Evolutionary conservation across 495 filamentous ascomycete species (phyloP).

Genomic region (Daldinia childiae): DNA sequence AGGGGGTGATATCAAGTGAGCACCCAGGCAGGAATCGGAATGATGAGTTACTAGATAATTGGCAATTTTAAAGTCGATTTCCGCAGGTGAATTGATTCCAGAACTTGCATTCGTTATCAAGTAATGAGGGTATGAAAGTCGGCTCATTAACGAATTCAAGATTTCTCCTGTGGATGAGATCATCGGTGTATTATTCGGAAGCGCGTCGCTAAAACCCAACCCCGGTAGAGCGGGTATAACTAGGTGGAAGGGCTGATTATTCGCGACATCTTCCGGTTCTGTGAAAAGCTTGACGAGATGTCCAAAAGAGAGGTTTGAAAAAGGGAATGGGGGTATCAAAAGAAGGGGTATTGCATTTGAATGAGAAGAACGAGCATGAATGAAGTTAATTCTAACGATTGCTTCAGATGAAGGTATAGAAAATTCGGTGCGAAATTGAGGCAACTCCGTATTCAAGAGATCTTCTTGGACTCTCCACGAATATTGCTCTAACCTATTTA

Average conservation of each 20-base stretch:
- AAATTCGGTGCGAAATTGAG: conserved; percentile 68
- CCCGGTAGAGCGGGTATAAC: conserved; percentile 77
- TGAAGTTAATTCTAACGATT: conserved; percentile 59
- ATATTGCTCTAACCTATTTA: conserved; percentile 66
- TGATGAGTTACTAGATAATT: conserved; percentile 64
- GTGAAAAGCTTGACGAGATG: conserved; percentile 70
- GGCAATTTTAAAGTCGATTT: conserved; percentile 65
- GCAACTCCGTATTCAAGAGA: conserved; percentile 62
- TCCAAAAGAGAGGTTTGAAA: conserved; percentile 72
- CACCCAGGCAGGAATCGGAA: conserved; percentile 64
- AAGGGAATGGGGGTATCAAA: conserved; percentile 74
- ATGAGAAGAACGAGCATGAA: conserved; percentile 64
- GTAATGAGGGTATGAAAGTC: conserved; percentile 73
- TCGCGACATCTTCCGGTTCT: conserved; percentile 49
- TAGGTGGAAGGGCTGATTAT: conserved; percentile 70
- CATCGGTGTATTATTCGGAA: conserved; percentile 66
- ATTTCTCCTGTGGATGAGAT: conserved; percentile 65
- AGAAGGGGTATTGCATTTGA: conserved; percentile 66
- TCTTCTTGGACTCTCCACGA: conserved; percentile 68
- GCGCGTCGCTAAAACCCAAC: conserved; percentile 71
- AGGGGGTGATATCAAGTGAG: conserved; percentile 67
- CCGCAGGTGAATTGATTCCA: conserved; percentile 48
- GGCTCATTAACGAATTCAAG: conserved; percentile 71
- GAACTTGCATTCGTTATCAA: conserved; percentile 57
- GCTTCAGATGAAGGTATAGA: conserved; percentile 45